phyloP scores from a whole-genome alignment of 2,329 filamentous ascomycete genomes.

The Capronia epimyces region DNA sequence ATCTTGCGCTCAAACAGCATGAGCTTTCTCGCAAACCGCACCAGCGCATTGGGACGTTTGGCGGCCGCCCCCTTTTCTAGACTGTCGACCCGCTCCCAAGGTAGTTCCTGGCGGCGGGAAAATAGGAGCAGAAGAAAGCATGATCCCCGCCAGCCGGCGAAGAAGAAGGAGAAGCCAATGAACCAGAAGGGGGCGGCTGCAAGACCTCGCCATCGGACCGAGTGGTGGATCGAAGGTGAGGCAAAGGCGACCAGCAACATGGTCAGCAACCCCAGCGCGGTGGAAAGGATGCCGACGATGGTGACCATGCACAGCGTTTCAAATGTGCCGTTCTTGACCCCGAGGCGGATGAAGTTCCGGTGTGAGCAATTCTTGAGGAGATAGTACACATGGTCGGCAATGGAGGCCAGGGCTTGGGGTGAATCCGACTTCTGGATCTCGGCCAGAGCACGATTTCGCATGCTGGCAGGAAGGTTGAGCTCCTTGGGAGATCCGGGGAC shows the following conservation, averaged over 20 bases:
- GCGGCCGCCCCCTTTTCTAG: neutral
- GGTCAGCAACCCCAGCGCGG: constrained; percentile 12
- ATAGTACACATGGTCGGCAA: constrained; percentile 22
- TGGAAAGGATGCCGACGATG: constrained; percentile 17
- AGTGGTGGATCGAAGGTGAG: constrained; percentile 21
- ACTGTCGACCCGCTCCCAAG: constrained; percentile 17
- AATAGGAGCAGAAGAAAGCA: constrained; percentile 22
- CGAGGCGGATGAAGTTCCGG: constrained; percentile 23
- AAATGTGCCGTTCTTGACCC: constrained; percentile 23
- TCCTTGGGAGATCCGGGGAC: constrained; percentile 11
- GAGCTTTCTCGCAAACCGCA: constrained; percentile 11
- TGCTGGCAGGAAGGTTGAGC: constrained; percentile 15
- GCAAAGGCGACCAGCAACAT: constrained; percentile 19
- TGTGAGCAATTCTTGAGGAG: constrained; percentile 22
- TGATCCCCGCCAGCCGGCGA: constrained; percentile 17
- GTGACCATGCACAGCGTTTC: constrained; percentile 24
- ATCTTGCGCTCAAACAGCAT: constrained; percentile 23
- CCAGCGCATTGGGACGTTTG: neutral
- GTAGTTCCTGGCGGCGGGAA: constrained; percentile 21
- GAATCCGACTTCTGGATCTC: constrained; percentile 11
- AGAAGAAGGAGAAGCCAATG: constrained; percentile 15
- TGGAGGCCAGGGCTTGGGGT: constrained; percentile 6
- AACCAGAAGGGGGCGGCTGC: constrained; percentile 16
- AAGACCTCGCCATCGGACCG: constrained; percentile 16
- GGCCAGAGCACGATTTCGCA: constrained; percentile 10